Evolutionary conservation across 1,284 basidiomycete genomes (phyloP).

Genomic region (Cutaneotrichosporon sp.): DNA sequence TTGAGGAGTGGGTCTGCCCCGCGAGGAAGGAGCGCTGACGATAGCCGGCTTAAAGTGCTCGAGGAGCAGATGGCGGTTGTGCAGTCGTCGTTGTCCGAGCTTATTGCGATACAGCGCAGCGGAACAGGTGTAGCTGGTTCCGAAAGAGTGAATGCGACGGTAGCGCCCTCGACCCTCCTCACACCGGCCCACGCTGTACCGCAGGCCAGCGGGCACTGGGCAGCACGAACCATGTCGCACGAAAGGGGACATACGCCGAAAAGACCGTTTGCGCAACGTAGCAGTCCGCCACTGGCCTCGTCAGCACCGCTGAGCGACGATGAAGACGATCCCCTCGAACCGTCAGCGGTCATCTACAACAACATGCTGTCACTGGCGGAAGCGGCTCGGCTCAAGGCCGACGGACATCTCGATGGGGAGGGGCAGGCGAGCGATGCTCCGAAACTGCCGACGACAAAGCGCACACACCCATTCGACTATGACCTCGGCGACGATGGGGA

Average conservation of each 20-base stretch:
- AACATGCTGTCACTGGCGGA: conserved; percentile 46
- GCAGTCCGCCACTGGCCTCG: no score
- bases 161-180: no score
- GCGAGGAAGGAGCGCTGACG: background rate
- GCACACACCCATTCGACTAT: conserved; percentile 13
- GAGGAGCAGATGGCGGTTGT: conserved; percentile 74
- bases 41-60: conserved; percentile 75
- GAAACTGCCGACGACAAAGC: background rate
- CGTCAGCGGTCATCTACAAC: conserved; percentile 29
- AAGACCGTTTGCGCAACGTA: no score
- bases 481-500: background rate
- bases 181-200: no score
- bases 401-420: conserved; percentile 18
- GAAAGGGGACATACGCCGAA: no score
- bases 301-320: conserved; percentile 19
- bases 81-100: conserved; percentile 68
- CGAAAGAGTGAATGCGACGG: no score
- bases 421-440: background rate
- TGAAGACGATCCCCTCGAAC: conserved; percentile 28
- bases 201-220: no score
- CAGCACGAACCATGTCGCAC: no score
- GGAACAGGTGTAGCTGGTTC: no score
- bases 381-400: conserved; percentile 40
- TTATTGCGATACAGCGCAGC: conserved; percentile 57
- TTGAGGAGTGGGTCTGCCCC: conserved; percentile 64